Base-by-base conservation (phyloP, 1,284 basidiomycete genomes). In the Ceratobasidium sp. region DNA sequence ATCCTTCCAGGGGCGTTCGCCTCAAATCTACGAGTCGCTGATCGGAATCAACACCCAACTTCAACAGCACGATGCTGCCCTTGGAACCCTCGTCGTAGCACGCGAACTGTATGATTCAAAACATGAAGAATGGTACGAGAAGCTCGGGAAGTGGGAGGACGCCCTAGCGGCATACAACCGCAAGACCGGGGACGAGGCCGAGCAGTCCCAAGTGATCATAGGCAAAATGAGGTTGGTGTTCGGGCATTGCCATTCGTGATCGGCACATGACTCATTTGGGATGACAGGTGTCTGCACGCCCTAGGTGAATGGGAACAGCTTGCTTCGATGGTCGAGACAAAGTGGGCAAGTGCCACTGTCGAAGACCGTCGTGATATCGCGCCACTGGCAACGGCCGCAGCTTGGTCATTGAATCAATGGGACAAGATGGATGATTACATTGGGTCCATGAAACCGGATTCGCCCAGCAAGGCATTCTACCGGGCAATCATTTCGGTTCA, bases 401-500 rank as follows among this genome's bases (percentile, higher is more conserved):
- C 94, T 3, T 99, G 97, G 96, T 94, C 94, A 4, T 80, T 98
- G 69, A 91, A 92, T 73, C 94, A 98, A 76, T 99, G 97, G 97
- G 95, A 98, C 75, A 86, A 90, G 7, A 99, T 99, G 97, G 97
- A 99, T 71, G 91, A 96, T 75, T 99, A 97, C 79, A 98, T 99
- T 71, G 85, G 87, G 6, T 92, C 92, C 2, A 97, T 99, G 93
- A 93, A 93, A 76, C 82, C 85, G 34, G 96, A 99, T 77, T 96
- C 96, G 6, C 89, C 96, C 0, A 97, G 99, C 78, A 85, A 94
- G 50, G 91, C 94, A 20, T 99, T 98, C 84, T 99, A 97, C 82
- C 88, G 94, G 62, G 95, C 96, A 0, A 98, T 99, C 73, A 83
- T 99, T 31, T 91, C 93, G 8, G 94, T 98, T 29, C 96, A 99